Percentiles rank a stretch among this genome's conserved stretches.
Conservation (phyloP, 805 yeast genomes). For the Torulaspora microellipsoides region DNA sequence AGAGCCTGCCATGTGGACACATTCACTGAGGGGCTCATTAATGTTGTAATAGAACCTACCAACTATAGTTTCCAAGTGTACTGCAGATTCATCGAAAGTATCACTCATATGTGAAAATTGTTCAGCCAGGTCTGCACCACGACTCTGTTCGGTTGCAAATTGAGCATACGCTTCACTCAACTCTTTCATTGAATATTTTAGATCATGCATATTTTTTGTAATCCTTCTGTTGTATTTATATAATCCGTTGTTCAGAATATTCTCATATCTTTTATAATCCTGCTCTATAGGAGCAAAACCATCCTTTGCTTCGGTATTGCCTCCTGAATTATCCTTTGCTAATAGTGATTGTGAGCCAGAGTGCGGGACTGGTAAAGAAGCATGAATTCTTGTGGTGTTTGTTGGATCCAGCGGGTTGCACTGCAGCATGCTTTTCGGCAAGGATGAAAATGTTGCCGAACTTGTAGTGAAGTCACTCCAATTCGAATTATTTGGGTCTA, state of each 20-base stretch:
- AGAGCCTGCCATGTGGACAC: slow-evolving; percentile 30
- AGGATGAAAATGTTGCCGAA: slow-evolving; percentile 32
- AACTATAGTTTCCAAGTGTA: slow-evolving; percentile 25
- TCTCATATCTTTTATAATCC: slow-evolving; percentile 30
- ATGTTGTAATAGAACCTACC: slow-evolving; percentile 31
- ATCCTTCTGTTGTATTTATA: slow-evolving; percentile 29
- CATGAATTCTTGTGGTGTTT: slow-evolving; percentile 33
- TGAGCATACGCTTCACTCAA: slow-evolving; percentile 26
- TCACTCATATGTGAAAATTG: slow-evolving; percentile 27
- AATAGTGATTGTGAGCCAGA: slow-evolving; percentile 23
- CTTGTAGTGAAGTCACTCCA: slow-evolving; percentile 35
- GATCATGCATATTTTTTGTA: slow-evolving; percentile 25
- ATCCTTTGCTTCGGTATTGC: slow-evolving; percentile 15
- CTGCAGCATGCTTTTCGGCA: slow-evolving; percentile 32
- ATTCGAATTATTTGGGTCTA: slow-evolving; percentile 32
- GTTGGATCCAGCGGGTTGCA: slow-evolving; percentile 36
- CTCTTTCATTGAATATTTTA: slow-evolving; percentile 25
- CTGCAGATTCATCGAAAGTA: slow-evolving; percentile 25
- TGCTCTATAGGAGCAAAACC: slow-evolving; percentile 26
- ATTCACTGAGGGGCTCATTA: slow-evolving; percentile 32
- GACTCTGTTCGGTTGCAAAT: slow-evolving; percentile 23
- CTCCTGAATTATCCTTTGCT: slow-evolving; percentile 15
- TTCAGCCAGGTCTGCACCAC: slow-evolving; percentile 27
- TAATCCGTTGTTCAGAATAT: slow-evolving; percentile 23
- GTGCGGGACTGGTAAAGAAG: slow-evolving; percentile 31